Base-by-base conservation (phyloP, 2,329 filamentous ascomycete species). In the Verticillium albo-atrum region DNA sequence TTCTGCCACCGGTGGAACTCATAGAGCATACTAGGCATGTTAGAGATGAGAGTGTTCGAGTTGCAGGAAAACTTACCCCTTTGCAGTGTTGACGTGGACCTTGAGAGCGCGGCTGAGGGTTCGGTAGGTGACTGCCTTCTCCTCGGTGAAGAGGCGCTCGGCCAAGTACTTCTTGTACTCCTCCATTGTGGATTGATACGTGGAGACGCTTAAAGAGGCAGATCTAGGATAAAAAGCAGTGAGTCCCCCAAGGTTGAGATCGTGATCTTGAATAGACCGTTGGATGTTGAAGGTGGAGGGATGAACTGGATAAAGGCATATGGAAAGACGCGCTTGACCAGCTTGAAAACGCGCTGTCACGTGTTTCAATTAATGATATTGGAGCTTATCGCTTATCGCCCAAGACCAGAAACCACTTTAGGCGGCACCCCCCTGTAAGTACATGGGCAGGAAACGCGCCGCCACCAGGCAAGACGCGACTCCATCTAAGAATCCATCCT, bases 1-100 rank as follows among this genome's bases (percentile, higher is more conserved):
- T 92, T 96, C 71, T 96, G 90, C 59, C 81, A 84, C 63, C 82
- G 81, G 72, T 97, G 86, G 66, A 96, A 98, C 32, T 96, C 90
- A 74, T 86, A 96, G 17, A 93, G 85, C 84, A 95, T 96, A 72
- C 89, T 96, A 57, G 20, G n/a, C 35, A 58, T 6, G 30, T 91
- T 92, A 69, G 93, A 57, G 61, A 57, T n/a, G 52, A n/a, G 15
- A 51, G 23, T 26, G 37, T 1, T 34, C 2, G 12, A 64, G 6
- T 1, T 25, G 26, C 9, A 2, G 23, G 5, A 2, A 6, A 35
- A 73, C 84, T 65, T 77, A 96, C 93, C 93, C 88, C 75, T 99
- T 99, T 14, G 95, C 95, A 51, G 84, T 80, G 70, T 96, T 95
- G 72, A 90, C 89, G 72, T 97, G 90, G 52, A 97, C 83, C 68